Evolutionary conservation across 805 yeast genomes (phyloP).

Genomic region (Wickerhamiella sorbophila): DNA sequence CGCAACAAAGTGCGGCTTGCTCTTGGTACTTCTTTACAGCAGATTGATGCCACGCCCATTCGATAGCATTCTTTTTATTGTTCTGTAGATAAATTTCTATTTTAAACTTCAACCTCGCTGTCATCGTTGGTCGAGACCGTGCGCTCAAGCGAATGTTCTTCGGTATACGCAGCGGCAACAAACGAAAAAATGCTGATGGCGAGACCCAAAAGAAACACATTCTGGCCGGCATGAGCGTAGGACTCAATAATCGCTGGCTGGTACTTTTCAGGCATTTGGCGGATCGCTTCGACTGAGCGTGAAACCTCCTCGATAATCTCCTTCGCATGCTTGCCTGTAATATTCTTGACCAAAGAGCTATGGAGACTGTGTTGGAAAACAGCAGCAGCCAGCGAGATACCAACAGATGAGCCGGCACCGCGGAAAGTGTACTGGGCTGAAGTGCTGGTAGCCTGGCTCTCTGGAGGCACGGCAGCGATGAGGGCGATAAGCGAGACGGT

Average conservation of each 20-base stretch:
- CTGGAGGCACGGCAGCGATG: conserved; percentile 57
- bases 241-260: conserved; percentile 30
- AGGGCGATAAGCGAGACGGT: conserved; percentile 62
- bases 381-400: conserved; percentile 57
- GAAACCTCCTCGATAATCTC: conserved; percentile 30
- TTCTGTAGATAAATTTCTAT: background rate
- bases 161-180: conserved; percentile 32
- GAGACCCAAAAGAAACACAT: conserved; percentile 35
- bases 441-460: conserved; percentile 71
- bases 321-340: conserved; percentile 28
- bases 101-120: background rate
- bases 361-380: conserved; percentile 41
- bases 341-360: conserved; percentile 18
- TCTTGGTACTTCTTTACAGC: conserved; percentile 54
- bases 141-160: conserved; percentile 32
- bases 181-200: conserved; percentile 31
- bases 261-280: conserved; percentile 33
- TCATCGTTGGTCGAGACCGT: background rate
- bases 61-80: background rate
- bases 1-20: conserved; percentile 67
- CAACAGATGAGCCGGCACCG: conserved; percentile 75
- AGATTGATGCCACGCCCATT: conserved; percentile 80
- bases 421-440: conserved; percentile 82
- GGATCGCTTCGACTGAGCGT: conserved; percentile 37
- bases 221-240: conserved; percentile 36